Evolutionary conservation across 129 eudicot genomes (phyloP), one percentile per base, ranked within the genome.

Genomic region (Glebionis coronaria): DNA sequence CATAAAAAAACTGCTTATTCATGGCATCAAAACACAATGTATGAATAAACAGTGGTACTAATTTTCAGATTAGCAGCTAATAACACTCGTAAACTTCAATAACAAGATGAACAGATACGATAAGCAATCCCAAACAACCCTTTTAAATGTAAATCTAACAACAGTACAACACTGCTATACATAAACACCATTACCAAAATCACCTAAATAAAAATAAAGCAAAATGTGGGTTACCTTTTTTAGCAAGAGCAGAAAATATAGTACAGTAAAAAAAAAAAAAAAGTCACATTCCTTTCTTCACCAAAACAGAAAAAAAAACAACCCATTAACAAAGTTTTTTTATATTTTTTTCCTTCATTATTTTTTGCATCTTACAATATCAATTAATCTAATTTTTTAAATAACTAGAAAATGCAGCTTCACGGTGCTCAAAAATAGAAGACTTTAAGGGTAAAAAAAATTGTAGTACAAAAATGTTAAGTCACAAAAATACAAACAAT

Each of bases 151-250:
- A n/a, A n/a, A n/a, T n/a, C n/a, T n/a, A n/a, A n/a, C n/a, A n/a
- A n/a, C n/a, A n/a, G n/a, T n/a, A n/a, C n/a, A n/a, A n/a, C n/a
- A n/a, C n/a, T n/a, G n/a, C n/a, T n/a, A n/a, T n/a, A n/a, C n/a
- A n/a, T n/a, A 55, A 60, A 72, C 54, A 68, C 55, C 69, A 73
- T 60, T 65, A 50, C 58, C 68, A 44, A 67, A 78, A 46, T 61
- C 64, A 64, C 74, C 25, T 2, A 23, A n/a, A 23, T 23, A 23
- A 75, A 49, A 64, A 12, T 23, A 74, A 25, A 71, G 85, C 72
- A 76, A 66, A 79, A 73, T 67, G 77, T 14, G 63, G 46, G 38
- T 78, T 23, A 87, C 83, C 82, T 72, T 74, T n/a, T 68, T 68
- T 56, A 80, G 72, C 49, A 64, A 53, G 47, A 69, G 62, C 56